Evolutionary conservation across 2,329 filamentous ascomycete species (phyloP).

Genomic region (Colletotrichum sojae): DNA sequence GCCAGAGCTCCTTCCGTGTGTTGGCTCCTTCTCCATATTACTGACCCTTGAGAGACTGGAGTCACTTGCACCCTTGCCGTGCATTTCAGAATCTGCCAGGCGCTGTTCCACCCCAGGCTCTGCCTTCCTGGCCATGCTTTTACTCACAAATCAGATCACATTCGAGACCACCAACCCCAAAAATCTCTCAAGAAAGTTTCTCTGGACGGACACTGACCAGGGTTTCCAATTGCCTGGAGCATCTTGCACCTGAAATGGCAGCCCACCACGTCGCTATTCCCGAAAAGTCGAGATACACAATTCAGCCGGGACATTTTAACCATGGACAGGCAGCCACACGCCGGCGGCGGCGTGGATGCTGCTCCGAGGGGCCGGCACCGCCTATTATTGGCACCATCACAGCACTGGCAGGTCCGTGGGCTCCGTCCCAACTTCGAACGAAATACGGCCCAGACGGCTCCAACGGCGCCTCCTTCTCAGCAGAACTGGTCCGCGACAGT

Average conservation of each 20-base stretch:
- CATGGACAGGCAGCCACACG: constrained; percentile 5
- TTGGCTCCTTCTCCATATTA: neutral
- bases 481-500: constrained; percentile 2
- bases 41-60: neutral
- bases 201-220: neutral
- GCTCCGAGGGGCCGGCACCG: constrained; percentile 16
- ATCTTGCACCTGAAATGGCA: constrained; percentile 11
- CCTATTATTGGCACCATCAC: constrained; percentile 1
- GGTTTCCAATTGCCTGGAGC: constrained; percentile 9
- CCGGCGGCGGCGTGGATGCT: neutral
- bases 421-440: constrained; percentile 4
- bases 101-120: neutral
- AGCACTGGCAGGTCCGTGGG: constrained; percentile 3
- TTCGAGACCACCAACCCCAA: neutral
- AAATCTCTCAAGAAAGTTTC: too few species aligned
- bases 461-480: constrained; percentile 8
- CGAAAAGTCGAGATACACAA: neutral
- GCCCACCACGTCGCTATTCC: neutral
- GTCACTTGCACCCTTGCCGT: too few species aligned
- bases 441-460: constrained; percentile 1
- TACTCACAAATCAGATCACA: neutral
- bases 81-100: too few species aligned
- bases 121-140: neutral
- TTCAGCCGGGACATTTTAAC: constrained; percentile 6
- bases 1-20: neutral